These are phyloP conservation scores for Teratosphaeria nubilosa DNA, from an alignment of 2,329 filamentous ascomycete species.

Conservation along the genomic window DNA sequence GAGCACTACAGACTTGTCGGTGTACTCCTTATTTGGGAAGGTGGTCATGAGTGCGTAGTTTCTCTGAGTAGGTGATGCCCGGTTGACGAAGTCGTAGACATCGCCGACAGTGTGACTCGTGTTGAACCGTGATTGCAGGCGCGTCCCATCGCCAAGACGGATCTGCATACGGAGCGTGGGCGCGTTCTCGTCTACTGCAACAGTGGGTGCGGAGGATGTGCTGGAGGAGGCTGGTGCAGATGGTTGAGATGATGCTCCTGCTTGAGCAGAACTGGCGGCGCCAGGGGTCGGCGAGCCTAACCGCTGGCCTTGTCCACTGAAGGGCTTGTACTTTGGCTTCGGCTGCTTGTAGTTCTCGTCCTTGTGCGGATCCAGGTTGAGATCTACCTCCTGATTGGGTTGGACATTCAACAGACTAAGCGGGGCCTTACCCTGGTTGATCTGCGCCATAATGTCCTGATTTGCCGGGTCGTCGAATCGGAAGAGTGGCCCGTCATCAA, in stretches of 20 bases:
- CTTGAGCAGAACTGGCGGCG: conserved; percentile 17
- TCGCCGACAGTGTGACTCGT: conserved; percentile 67
- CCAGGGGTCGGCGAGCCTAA: conserved; percentile 70
- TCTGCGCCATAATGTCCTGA: conserved; percentile 61
- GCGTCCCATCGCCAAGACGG: conserved; percentile 66
- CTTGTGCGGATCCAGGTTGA: conserved; percentile 65
- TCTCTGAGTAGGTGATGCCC: conserved; percentile 51
- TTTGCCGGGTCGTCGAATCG: conserved; percentile 73
- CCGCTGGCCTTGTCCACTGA: conserved; percentile 59
- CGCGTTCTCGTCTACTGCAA: conserved; percentile 52
- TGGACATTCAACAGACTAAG: conserved; percentile 68
- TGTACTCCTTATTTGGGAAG: conserved; percentile 72
- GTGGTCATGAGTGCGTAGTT: conserved; percentile 69
- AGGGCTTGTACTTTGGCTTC: conserved; percentile 68
- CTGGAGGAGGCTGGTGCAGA: conserved; percentile 24
- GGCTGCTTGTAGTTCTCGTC: conserved; percentile 62
- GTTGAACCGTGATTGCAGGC: conserved; percentile 73
- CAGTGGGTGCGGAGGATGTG: conserved; percentile 24
- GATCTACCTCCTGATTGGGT: conserved; percentile 65
- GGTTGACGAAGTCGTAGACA: conserved; percentile 63
- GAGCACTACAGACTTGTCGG: conserved; percentile 47
- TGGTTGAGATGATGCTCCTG: conserved; percentile 9
- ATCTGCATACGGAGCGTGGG: conserved; percentile 64
- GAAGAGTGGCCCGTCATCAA: conserved; percentile 69
- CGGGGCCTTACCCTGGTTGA: conserved; percentile 65